Evolutionary conservation across 2,329 filamentous ascomycete species (phyloP), one percentile per base, ranked within the genome.

Genomic region (Talaromyces marneffei): DNA sequence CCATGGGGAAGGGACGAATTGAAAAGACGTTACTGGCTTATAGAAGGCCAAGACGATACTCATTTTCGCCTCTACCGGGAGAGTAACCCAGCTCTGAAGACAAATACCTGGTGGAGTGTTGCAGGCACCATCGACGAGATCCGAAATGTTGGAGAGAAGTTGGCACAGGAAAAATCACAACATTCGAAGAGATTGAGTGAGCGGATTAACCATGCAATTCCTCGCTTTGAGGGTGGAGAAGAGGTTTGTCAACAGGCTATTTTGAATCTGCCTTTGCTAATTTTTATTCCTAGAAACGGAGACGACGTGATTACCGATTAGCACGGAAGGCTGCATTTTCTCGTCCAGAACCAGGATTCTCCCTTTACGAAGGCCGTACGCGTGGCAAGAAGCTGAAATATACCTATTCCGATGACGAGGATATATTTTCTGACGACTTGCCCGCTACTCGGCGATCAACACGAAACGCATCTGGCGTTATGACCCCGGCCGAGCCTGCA

Each of bases 351-450:
- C 88, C 89, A 9, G 92, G 92, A 4, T 95, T 93, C 72, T 97
- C 92, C 0, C 81, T 96, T 62, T 99, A 99, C 74, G 94, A 99
- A 78, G 94, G 94, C 55, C 90, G 94, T 58, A 99, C 95, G 4
- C 87, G 94, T 62, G 94, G 94, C 61, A 97, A 99, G 80, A 89
- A 93, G 64, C 89, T 96, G 78, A 95, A 92, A 75, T 99, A 99
- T 72, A 99, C 91, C 0, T 99, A 90, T 71, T 95, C 92, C 0
- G 92, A 97, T 57, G 91, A 95, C 25, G 91, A 95, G 66, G 88
- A 88, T 37, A 85, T 87, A 16, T 85, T 86, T 52, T 80, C 78
- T 57, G 83, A 73, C 72, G 92, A 80, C 63, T 77, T 78, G 18
- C 84, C 87, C 6, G 91, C 90, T 12, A 83, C 86, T 18, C 86